Conservation (phyloP, 176 grass and related monocot species). For the Musa schizocarpa region DNA sequence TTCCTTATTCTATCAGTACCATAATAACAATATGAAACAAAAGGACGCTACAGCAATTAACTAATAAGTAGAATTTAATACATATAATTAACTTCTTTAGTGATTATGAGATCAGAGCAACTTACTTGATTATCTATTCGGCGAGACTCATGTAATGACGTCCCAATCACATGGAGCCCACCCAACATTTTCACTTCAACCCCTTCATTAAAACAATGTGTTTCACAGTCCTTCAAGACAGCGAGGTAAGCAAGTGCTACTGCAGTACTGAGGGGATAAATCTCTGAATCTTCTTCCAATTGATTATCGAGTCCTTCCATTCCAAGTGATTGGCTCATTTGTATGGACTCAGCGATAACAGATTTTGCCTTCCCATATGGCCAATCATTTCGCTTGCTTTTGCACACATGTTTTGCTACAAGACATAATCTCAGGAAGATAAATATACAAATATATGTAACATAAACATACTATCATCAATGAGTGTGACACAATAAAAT, state of each 20-base stretch:
- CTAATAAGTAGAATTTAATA: background rate
- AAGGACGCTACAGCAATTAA: background rate
- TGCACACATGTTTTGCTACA: slow-evolving; percentile 76
- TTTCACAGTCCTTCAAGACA: slow-evolving; percentile 69
- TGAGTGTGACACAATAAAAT: background rate
- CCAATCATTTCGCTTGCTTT: slow-evolving; percentile 60
- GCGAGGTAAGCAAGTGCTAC: slow-evolving; percentile 68
- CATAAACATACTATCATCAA: slow-evolving; percentile 3
- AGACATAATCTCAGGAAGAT: background rate
- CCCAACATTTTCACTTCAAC: slow-evolving; percentile 80
- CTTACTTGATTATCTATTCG: slow-evolving; percentile 97
- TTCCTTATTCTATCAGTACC: background rate
- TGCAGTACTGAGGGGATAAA: slow-evolving; percentile 58
- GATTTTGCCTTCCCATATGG: slow-evolving; percentile 52
- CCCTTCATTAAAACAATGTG: slow-evolving; percentile 76
- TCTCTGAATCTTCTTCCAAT: slow-evolving; percentile 45
- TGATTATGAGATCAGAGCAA: slow-evolving; percentile 7
- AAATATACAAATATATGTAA: slow-evolving; percentile 29
- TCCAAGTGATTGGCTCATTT: slow-evolving; percentile 55
- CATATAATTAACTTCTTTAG: background rate
- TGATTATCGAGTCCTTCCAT: slow-evolving; percentile 58
- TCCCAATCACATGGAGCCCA: slow-evolving; percentile 95
- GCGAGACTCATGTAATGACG: slow-evolving; percentile 89
- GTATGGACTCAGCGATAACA: slow-evolving; percentile 61
- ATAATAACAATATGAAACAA: background rate